Evolutionary conservation across 352 stramenopile species (phyloP).

Genomic region (Elongisporangium undulatum): DNA sequence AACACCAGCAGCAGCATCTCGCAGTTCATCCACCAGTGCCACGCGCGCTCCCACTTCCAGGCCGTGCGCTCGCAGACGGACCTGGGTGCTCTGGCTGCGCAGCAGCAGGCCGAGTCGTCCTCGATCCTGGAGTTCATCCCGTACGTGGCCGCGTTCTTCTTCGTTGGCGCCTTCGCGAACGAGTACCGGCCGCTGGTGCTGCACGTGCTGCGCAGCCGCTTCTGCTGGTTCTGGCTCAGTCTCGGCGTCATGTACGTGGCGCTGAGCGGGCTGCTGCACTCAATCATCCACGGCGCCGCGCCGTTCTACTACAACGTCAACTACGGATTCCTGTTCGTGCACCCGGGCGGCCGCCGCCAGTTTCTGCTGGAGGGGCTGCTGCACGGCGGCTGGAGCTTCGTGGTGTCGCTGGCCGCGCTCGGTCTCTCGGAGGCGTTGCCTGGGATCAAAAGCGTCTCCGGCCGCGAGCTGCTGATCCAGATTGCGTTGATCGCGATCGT

Average conservation of each 20-base stretch:
- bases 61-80: constrained; percentile 18
- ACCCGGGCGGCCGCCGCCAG: constrained; percentile 56
- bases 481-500: constrained; percentile 33
- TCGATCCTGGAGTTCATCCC: constrained; percentile 34
- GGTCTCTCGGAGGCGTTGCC: constrained; percentile 40
- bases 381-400: constrained; percentile 62
- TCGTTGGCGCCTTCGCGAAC: constrained; percentile 27
- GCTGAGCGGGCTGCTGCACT: constrained; percentile 56
- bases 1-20: constrained; percentile 17
- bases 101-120: constrained; percentile 7
- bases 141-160: constrained; percentile 24
- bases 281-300: constrained; percentile 45
- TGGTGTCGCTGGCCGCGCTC: constrained; percentile 46
- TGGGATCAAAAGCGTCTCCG: constrained; percentile 18
- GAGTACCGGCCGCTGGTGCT: constrained; percentile 37
- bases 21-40: constrained; percentile 30
- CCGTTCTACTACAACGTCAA: constrained; percentile 51
- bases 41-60: constrained; percentile 1
- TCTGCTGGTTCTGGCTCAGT: constrained; percentile 56
- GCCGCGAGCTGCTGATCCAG: constrained; percentile 43
- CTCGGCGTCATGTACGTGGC: constrained; percentile 49
- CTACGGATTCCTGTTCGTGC: constrained; percentile 54
- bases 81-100: constrained; percentile 13
- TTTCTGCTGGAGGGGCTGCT: constrained; percentile 62
- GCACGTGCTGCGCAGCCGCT: constrained; percentile 24